Evolutionary conservation across 1,139 yeast genomes (phyloP).

Genomic region (Debaryomycetaceae sp.): DNA sequence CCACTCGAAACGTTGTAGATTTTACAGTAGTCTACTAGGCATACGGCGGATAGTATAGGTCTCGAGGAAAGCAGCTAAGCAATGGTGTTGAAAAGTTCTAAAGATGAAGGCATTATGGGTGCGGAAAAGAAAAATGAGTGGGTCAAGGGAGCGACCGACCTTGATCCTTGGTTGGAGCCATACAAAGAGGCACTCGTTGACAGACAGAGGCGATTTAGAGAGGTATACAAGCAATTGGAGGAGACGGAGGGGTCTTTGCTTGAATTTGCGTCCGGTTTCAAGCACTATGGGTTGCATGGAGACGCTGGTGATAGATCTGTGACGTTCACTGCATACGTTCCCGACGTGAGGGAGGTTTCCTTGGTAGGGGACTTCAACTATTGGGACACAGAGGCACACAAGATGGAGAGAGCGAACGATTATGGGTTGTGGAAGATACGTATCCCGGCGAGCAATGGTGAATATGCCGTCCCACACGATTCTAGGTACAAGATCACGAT

Average conservation of each 20-base stretch:
- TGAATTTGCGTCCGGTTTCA: conserved; percentile 58
- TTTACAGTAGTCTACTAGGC: too few species aligned
- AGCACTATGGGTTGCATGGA: conserved; percentile 73
- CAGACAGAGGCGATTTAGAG: conserved; percentile 50
- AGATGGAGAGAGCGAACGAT: conserved; percentile 49
- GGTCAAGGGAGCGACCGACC: conserved; percentile 55
- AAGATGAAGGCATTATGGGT: not conserved
- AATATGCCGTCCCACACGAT: conserved; percentile 74
- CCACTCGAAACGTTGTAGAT: not conserved
- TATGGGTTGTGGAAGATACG: conserved; percentile 69
- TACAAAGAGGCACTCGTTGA: conserved; percentile 50
- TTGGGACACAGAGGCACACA: conserved; percentile 67
- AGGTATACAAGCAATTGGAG: conserved; percentile 43
- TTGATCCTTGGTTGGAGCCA: conserved; percentile 90
- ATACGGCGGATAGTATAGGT: not conserved
- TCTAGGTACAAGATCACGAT: conserved; percentile 74
- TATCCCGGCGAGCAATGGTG: conserved; percentile 53
- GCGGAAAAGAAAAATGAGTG: conserved; percentile 4
- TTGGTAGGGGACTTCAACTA: conserved; percentile 87
- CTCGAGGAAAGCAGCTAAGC: not conserved
- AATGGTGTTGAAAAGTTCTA: not conserved
- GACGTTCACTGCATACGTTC: conserved; percentile 79
- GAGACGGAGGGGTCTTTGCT: conserved; percentile 45
- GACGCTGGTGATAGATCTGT: conserved; percentile 49
- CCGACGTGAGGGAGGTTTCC: conserved; percentile 71